Conservation (phyloP, 1,139 yeast genomes). For the Protomyces lactucae-debilis region DNA sequence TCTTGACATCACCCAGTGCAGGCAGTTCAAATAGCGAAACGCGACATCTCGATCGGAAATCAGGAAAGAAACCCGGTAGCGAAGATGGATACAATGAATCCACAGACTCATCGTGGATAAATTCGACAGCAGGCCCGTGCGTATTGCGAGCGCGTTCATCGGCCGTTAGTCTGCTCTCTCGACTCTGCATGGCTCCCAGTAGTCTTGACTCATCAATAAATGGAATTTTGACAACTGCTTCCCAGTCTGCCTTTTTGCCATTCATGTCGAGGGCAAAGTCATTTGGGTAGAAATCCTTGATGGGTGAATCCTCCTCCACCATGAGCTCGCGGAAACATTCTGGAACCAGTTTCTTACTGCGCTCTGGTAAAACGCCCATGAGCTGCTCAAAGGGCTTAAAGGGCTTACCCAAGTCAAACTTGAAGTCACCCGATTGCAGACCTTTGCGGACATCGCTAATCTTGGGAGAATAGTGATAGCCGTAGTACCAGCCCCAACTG, state of each 20-base stretch:
- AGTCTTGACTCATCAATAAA: constrained; percentile 83
- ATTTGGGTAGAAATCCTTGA: constrained; percentile 82
- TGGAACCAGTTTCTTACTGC: constrained; percentile 80
- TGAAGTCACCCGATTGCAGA: constrained; percentile 49
- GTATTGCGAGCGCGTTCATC: constrained; percentile 71
- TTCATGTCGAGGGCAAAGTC: constrained; percentile 86
- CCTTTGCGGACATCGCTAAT: constrained; percentile 79
- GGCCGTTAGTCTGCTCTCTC: constrained; percentile 55
- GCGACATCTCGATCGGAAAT: constrained; percentile 68
- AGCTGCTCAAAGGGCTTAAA: constrained; percentile 92
- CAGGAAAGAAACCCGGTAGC: constrained; percentile 69
- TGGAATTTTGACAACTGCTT: constrained; percentile 90
- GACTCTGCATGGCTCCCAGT: constrained; percentile 63
- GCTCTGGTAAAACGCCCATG: constrained; percentile 96
- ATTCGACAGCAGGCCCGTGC: constrained; percentile 64
- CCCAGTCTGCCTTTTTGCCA: constrained; percentile 97
- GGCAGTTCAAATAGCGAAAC: constrained; percentile 57
- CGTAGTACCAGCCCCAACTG: constrained; percentile 93
- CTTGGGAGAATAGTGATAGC: constrained; percentile 86
- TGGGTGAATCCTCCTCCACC: constrained; percentile 87
- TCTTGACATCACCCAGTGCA: constrained; percentile 45
- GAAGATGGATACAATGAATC: constrained; percentile 70
- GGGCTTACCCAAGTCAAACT: constrained; percentile 68
- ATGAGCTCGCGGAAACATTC: constrained; percentile 66
- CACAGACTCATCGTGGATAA: constrained; percentile 71